phyloP scores from a whole-genome alignment of 2,329 filamentous ascomycete species.

The Neofusicoccum kwambonambiense region DNA sequence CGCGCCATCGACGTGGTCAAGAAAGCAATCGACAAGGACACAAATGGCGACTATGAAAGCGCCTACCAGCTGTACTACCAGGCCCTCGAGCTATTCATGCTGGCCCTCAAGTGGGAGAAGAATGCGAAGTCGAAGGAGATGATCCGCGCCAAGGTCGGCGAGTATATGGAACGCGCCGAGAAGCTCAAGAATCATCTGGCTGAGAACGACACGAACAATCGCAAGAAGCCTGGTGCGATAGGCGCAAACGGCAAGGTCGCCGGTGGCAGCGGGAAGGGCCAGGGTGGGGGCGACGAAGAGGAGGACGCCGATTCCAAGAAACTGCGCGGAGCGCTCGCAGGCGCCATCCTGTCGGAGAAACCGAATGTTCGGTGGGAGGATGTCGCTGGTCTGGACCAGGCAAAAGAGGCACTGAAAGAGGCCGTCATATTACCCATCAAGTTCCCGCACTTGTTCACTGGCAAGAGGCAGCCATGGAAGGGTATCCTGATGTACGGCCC shows the following conservation, averaged over 20 bases:
- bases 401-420: conserved; percentile 96
- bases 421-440: conserved; percentile 97
- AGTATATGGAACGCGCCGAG: conserved; percentile 98
- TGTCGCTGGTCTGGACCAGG: conserved; percentile 87
- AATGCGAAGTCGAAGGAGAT: conserved; percentile 96
- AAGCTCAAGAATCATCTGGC: conserved; percentile 91
- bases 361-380: conserved; percentile 98
- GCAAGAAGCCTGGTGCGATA: conserved; percentile 69
- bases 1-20: conserved; percentile 96
- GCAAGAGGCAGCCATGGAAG: conserved; percentile 97
- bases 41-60: conserved; percentile 92
- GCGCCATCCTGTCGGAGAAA: conserved; percentile 91
- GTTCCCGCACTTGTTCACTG: conserved; percentile 93
- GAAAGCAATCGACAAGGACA: conserved; percentile 95
- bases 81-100: conserved; percentile 96
- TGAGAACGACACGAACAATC: conserved; percentile 65
- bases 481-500: conserved; percentile 95
- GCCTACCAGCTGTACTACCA: conserved; percentile 96
- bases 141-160: conserved; percentile 89
- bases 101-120: conserved; percentile 99
- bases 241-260: conserved; percentile 69
- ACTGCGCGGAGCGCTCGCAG: conserved; percentile 81
- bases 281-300: conserved; percentile 60
- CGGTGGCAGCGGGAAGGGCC: conserved; percentile 61
- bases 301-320: conserved; percentile 95